Evolutionary conservation across 2,329 filamentous ascomycete species (phyloP), one percentile per base, ranked within the genome.

Genomic region (Penicillium freii): DNA sequence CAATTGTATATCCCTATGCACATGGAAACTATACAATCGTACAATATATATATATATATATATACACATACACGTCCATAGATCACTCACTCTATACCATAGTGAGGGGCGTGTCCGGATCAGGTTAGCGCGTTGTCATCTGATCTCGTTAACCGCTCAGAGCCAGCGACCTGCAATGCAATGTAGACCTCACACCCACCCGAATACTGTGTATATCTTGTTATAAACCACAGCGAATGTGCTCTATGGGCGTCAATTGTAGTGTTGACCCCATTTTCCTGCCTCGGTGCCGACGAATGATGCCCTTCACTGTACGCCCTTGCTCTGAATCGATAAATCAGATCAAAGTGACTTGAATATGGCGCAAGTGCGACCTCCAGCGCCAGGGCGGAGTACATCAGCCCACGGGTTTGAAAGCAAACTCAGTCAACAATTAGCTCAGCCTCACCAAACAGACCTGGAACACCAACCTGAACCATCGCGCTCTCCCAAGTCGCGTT

Each of bases 401-500:
- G 52, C 51, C 31, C 59, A 62, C 19, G 55, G 46, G n/a, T 72
- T 73, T 51, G 71, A 73, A 55, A 74, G 73, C 66, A 71, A 71
- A 48, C 65, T 75, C 36, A 75, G 70, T 56, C 71, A 74, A 58
- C 73, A 75, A 61, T 62, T 75, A 39, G 67, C 62, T 34, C 70
- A 72, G 48, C 63, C 60, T 54, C 61, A 62, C 39, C 61, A 64
- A 51, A 46, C 45, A 47, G 53, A 51, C 48, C 53, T 67, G 15
- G 49, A 25, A 23, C 36, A 40, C 27, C 44, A 47, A 53, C 60
- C 66, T 17, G 66, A 66, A 31, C 56, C 66, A 10, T 64, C 72
- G 33, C 66, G 65, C 36, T 70, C 73, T n/a, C 68, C 73, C 25
- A 88, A 85, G 72, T 79, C 82, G 39, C 80, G 87, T 61, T 89